Evolutionary conservation across 768 basidiomycete genomes (phyloP), one percentile per base, ranked within the genome.

Genomic region (Termitomyces bulborhizus): DNA sequence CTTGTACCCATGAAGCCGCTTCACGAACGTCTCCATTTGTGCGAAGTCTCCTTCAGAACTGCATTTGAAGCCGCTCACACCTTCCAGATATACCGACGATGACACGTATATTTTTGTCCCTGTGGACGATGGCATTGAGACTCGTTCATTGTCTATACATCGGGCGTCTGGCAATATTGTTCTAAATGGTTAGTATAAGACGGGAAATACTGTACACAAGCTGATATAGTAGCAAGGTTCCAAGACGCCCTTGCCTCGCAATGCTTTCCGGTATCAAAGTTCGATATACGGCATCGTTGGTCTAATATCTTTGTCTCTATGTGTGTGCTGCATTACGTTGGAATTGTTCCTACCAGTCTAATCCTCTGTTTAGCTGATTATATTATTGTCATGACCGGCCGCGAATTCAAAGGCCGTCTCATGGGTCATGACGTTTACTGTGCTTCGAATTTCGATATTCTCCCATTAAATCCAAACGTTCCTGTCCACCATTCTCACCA

Each of bases 361-460:
- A 18, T 36, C n/a, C 18, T 6, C 8, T 7, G n/a, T 50, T 51
- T 59, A 98, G 96, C 95, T 65, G 97, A 98, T 71, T 98, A 96
- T 73, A 71, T 98, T 47, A 81, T 99, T 59, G 76, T 97, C 40
- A 77, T 98, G 58, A 97, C 93, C 42, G 86, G 85, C 27, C 84
- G 94, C 45, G 85, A 86, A 60, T 81, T 85, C 34, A 83, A 81
- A 60, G 89, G 88, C 13, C 81, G 86, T 55, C 75, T 98, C 56
- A 83, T 93, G 74, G 83, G 87, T 3, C 84, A 96, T 59, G 86
- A 95, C 57, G 77, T 99, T 63, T 98, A 90, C 73, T 84, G 85
- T 46, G 93, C 93, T 12, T 87, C 88, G 21, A 90, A 93, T 65
- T 98, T 92, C 69, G 88, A 93, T 55, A 85, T 98, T 51, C 85